Percentiles rank a stretch among this genome's conserved stretches.
Evolutionary conservation across 441 rosid genomes (phyloP).

Genomic region (Aquilaria agallochum): DNA sequence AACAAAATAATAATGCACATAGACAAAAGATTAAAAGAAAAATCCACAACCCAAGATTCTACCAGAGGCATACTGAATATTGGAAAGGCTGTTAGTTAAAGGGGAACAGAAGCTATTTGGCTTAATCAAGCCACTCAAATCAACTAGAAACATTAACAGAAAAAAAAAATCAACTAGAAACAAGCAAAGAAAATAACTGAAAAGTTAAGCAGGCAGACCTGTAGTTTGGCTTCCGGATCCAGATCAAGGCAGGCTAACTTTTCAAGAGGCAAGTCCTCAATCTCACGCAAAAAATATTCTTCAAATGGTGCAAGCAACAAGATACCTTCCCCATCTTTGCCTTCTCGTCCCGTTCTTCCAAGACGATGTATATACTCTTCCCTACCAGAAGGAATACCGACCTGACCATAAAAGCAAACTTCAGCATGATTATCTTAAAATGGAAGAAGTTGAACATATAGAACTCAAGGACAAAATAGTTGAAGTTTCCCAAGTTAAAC

Average conservation of each 20-base stretch:
- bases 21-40: neutral
- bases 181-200: neutral
- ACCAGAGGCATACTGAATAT: too few relatives aligned
- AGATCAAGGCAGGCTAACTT: constrained; percentile 46
- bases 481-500: too few relatives aligned
- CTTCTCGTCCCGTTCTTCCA: constrained; percentile 91
- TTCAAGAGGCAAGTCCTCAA: constrained; percentile 76
- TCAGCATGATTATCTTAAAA: neutral
- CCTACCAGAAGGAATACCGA: constrained; percentile 75
- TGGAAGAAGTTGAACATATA: too few relatives aligned
- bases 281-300: constrained; percentile 73
- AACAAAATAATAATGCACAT: neutral
- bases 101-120: neutral
- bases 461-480: too few relatives aligned
- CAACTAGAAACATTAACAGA: neutral
- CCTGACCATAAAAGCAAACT: constrained; percentile 35
- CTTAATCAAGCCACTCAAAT: neutral
- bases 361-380: constrained; percentile 90
- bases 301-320: constrained; percentile 96
- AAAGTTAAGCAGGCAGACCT: constrained; percentile 41
- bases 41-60: too few relatives aligned
- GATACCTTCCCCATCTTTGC: constrained; percentile 78
- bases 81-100: too few relatives aligned
- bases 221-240: constrained; percentile 47
- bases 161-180: constrained; percentile 4